Evolutionary conservation across 2,329 filamentous ascomycete genomes (phyloP).

Genomic region (Colletotrichum aenigma): DNA sequence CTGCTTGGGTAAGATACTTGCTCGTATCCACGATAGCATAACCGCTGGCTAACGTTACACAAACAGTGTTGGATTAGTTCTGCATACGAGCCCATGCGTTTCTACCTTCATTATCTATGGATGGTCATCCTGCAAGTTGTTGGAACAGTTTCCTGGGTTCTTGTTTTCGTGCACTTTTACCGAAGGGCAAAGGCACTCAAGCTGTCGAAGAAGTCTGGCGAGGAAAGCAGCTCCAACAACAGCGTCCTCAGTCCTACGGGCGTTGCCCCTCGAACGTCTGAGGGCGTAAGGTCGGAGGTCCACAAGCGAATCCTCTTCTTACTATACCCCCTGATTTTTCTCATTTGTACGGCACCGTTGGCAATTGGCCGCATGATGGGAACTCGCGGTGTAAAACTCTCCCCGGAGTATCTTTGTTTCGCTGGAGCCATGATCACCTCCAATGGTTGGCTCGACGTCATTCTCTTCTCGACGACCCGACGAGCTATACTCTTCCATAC

Average conservation of each 20-base stretch:
- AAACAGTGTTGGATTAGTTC: conserved; percentile 66
- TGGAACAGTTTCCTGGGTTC: conserved; percentile 38
- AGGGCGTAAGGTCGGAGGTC: neutral
- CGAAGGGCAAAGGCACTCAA: neutral
- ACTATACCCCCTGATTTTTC: conserved; percentile 66
- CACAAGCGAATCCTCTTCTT: conserved; percentile 43
- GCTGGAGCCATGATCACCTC: conserved; percentile 56
- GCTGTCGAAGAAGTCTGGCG: neutral
- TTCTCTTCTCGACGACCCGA: conserved; percentile 42
- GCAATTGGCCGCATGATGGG: conserved; percentile 62
- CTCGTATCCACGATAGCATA: neutral
- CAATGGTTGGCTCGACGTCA: conserved; percentile 49
- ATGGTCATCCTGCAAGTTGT: conserved; percentile 50
- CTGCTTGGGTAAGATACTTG: conserved; percentile 53
- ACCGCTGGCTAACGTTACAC: neutral
- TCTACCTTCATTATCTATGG: conserved; percentile 67
- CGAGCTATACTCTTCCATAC: conserved; percentile 34
- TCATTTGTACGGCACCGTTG: conserved; percentile 64
- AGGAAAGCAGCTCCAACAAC: neutral
- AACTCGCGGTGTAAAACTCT: conserved; percentile 53
- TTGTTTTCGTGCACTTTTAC: conserved; percentile 38
- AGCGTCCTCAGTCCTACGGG: neutral
- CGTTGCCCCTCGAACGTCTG: neutral
- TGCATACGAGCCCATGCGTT: conserved; percentile 52
- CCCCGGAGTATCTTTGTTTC: conserved; percentile 52